Evolutionary conservation across 2,329 filamentous ascomycete genomes (phyloP), one percentile per base, ranked within the genome.

Genomic region (Botrytis deweyae): DNA sequence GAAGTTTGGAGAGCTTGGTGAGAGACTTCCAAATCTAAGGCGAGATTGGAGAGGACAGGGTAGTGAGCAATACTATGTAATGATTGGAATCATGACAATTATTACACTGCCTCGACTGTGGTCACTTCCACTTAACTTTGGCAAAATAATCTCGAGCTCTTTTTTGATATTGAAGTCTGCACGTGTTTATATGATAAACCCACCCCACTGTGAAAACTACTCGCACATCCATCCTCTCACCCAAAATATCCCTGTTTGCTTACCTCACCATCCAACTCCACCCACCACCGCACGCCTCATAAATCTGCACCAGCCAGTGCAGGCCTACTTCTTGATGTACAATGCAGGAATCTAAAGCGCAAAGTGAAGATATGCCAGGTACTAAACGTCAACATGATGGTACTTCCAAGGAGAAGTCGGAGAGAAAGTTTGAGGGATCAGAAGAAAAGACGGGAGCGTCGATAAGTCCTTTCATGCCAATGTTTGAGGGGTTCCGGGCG

Each of bases 401-500:
- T 25, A 72, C 71, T n/a, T 69, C 71, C 33, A 72, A 69, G 66
- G 66, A 58, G 49, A 59, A 59, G n/a, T 59, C 52, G 4, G 66
- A 69, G 38, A 16, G 29, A 44, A 49, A 49, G 20, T 36, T 25
- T 8, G 85, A 87, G 72, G 88, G 88, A 74, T 87, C 86, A 74
- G 80, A 83, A 76, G 78, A 77, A 71, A 74, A 78, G 61, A 67
- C 73, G 12, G 78, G 76, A 22, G 82, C 67, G 18, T 18, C 66
- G n/a, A 52, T 61, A 33, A 80, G 79, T 55, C 84, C 83, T 22
- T 91, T 89, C 80, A 89, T 90, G 75, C 83, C 90, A 77, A 94
- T 98, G 88, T 99, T 99, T 82, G 92, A 93, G 82, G 84, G 82
- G 12, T 97, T 98, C 82, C 91, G 95, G 70, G 87, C 92, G 79